Percentiles rank a stretch among this genome's conserved stretches.
Evolutionary conservation across 768 basidiomycete species (phyloP).

Genomic region (Trametes sanguinea): DNA sequence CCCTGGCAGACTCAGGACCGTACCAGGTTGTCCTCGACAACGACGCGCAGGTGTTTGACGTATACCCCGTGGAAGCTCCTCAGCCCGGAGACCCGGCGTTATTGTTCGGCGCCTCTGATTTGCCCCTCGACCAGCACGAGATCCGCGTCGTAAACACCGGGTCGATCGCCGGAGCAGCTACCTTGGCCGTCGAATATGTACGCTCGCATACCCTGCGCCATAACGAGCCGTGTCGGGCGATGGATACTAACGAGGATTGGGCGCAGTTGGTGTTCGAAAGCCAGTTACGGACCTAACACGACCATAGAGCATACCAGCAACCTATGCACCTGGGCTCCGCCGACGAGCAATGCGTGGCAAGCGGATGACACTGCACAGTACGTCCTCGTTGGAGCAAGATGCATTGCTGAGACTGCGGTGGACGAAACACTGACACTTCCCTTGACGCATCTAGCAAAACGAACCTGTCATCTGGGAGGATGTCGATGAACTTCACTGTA

Average conservation of each 20-base stretch:
- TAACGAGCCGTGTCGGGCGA: too few relatives aligned
- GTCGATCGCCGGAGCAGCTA: neutral
- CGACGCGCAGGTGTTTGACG: neutral
- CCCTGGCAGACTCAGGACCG: conserved; percentile 7
- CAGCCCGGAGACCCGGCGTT: neutral
- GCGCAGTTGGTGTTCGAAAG: conserved; percentile 16
- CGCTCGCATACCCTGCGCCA: neutral
- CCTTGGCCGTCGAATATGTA: conserved; percentile 22
- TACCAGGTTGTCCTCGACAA: conserved; percentile 23
- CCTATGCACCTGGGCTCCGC: conserved; percentile 6
- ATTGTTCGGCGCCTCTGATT: neutral
- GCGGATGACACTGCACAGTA: conserved; percentile 6
- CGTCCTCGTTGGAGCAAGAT: neutral
- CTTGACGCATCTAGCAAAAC: conserved; percentile 3
- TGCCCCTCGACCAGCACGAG: conserved; percentile 14
- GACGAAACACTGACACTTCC: too few relatives aligned
- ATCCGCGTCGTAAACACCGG: conserved; percentile 21
- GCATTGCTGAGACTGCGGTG: too few relatives aligned
- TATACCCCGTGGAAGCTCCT: conserved; percentile 8
- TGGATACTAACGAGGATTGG: too few relatives aligned
- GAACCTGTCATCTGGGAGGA: neutral
- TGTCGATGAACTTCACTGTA: conserved; percentile 18
- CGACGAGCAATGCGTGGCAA: neutral
- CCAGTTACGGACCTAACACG: neutral
- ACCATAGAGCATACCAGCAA: neutral